Evolutionary conservation across 345 rosid genomes (phyloP).

Genomic region (Citrus medica): DNA sequence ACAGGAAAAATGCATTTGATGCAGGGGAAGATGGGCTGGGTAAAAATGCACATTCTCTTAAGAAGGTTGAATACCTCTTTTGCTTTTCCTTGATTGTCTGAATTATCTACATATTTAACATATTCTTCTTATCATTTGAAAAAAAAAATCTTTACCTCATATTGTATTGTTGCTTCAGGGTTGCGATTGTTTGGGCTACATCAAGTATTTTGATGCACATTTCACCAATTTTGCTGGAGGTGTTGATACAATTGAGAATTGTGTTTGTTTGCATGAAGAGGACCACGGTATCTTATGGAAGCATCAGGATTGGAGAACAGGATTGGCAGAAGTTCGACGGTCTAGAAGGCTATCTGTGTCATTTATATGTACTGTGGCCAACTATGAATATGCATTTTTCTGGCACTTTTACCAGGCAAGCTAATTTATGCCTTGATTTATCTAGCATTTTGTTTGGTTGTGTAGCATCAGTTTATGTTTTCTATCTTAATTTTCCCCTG

Average conservation of each 20-base stretch:
- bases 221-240: constrained; percentile 75
- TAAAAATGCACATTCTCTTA: constrained; percentile 76
- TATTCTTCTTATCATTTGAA: background rate
- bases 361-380: constrained; percentile 68
- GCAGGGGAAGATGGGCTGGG: constrained; percentile 88
- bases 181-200: constrained; percentile 69
- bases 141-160: background rate
- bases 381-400: constrained; percentile 71
- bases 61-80: constrained; percentile 38
- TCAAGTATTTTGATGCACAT: constrained; percentile 79
- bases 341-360: constrained; percentile 67
- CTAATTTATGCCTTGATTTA: background rate
- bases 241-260: constrained; percentile 70
- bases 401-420: constrained; percentile 83
- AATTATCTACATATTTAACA: background rate
- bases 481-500: background rate
- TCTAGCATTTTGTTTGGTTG: constrained; percentile 6
- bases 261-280: constrained; percentile 81
- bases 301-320: constrained; percentile 90
- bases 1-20: constrained; percentile 74
- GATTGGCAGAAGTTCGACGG: constrained; percentile 74
- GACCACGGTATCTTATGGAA: constrained; percentile 79
- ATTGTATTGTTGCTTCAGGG: constrained; percentile 39
- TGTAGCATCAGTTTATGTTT: constrained; percentile 1
- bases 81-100: background rate